A percentile compares a stretch with the other conserved stretches of the same genome.
Evolutionary conservation across 2,329 filamentous ascomycete genomes (phyloP).

Genomic region (Xylariomycetidae sp.): DNA sequence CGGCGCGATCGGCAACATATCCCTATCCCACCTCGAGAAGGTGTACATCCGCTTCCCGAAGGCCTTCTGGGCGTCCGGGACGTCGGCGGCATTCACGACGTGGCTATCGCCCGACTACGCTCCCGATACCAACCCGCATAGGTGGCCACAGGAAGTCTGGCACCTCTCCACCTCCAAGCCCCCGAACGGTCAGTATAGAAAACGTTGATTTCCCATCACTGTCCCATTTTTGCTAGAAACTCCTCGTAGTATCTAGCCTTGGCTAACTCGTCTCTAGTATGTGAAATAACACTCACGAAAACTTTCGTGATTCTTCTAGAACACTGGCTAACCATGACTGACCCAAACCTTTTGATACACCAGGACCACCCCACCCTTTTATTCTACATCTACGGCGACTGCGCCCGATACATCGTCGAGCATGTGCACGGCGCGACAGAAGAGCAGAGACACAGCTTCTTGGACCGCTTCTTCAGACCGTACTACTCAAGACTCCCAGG

Average conservation of each 20-base stretch:
- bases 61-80: conserved; percentile 18
- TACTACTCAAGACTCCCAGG: conserved; percentile 62
- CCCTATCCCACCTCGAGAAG: conserved; percentile 22
- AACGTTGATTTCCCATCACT: no score
- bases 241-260: no score
- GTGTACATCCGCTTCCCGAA: conserved; percentile 23
- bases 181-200: conserved; percentile 14
- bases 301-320: no score
- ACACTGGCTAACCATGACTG: no score
- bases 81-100: conserved; percentile 8
- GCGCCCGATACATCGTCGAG: conserved; percentile 15
- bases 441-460: conserved; percentile 19
- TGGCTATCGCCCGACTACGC: conserved; percentile 15
- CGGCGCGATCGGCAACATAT: conserved; percentile 36
- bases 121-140: conserved; percentile 11
- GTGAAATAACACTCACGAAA: no score
- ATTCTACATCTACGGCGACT: conserved; percentile 19
- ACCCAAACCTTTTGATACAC: no score
- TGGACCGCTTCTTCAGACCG: conserved; percentile 50
- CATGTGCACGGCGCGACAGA: conserved; percentile 10
- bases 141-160: conserved; percentile 19
- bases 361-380: conserved; percentile 14
- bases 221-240: no score
- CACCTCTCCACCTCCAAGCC: conserved; percentile 13
- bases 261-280: no score